Evolutionary conservation across 176 grass and related monocot genomes (phyloP).

Genomic region (Avena atlantica): DNA sequence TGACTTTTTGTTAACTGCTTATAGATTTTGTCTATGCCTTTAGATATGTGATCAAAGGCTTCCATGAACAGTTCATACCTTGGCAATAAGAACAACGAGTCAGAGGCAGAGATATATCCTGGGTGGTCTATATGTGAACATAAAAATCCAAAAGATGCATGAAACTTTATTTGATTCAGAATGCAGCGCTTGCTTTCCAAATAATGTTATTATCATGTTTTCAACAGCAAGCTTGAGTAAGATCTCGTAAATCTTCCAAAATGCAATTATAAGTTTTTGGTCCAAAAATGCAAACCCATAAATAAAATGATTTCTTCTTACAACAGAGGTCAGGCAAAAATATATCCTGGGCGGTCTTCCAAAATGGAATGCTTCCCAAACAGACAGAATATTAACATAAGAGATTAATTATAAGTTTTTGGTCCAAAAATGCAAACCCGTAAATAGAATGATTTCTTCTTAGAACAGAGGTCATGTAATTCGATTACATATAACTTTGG

Average conservation of each 20-base stretch:
- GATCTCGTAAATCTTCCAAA: neutral
- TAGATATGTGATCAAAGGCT: constrained; percentile 98
- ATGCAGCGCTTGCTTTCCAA: neutral
- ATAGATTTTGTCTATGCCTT: constrained; percentile 97
- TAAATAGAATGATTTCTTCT: neutral
- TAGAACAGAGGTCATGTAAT: neutral
- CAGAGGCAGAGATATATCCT: constrained; percentile 1
- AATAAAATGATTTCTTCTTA: too few relatives aligned
- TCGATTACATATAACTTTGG: neutral
- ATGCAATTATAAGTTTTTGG: neutral
- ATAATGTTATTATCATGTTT: constrained; percentile 7
- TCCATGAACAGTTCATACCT: constrained; percentile 97
- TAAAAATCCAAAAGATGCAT: constrained; percentile 9
- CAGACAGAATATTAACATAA: constrained; percentile 8
- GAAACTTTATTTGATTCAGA: neutral
- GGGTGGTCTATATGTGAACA: constrained; percentile 1
- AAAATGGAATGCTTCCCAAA: neutral
- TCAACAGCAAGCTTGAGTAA: neutral
- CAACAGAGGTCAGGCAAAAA: too few relatives aligned
- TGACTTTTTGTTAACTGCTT: constrained; percentile 97
- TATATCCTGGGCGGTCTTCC: neutral
- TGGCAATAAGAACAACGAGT: constrained; percentile 30
- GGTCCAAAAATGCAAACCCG: neutral
- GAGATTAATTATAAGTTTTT: constrained; percentile 9
- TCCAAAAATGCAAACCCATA: too few relatives aligned